Evolutionary conservation across 805 yeast genomes (phyloP), one percentile per base, ranked within the genome.

Genomic region (Pichia cabralensis): DNA sequence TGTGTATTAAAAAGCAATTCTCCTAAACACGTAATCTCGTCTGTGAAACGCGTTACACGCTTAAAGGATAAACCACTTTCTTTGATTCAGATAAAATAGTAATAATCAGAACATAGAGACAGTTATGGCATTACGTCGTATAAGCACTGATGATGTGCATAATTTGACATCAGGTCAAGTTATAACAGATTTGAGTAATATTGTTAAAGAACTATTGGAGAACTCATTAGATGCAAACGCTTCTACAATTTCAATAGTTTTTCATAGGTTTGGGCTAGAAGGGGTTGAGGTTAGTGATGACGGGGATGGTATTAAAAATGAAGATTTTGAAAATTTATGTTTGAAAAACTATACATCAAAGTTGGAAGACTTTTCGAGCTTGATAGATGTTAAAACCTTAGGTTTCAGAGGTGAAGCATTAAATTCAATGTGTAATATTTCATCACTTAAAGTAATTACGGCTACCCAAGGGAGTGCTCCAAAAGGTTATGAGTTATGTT

Each of bases 111-210:
- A n/a, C n/a, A n/a, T n/a, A n/a, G n/a, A n/a, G n/a, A n/a, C n/a
- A n/a, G n/a, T n/a, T 3, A 52, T 52, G 57, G 24, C 51, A 9
- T 57, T 65, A 12, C 39, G 48, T 22, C 61, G 63, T 5, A 71
- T 76, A 19, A 63, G 61, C 23, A 43, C 43, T 1, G 45, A 47
- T 8, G 94, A 88, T 45, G 67, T 86, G 6, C 83, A 81, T 44
- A 64, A 69, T 39, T 74, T 89, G 38, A 85, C 96, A 0, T 84
- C 96, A 0, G 96, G 96, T 0, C 98, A 92, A 54, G 97, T 92
- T 11, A 81, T 92, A 10, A 71, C 77, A 5, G 95, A 83, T 46
- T 57, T 92, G 28, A 64, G 73, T 0, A 74, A 89, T 0, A 80
- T 83, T 0, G 76, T 80, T 21, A 89, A 89, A 51, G 98, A 89